Percentiles rank a stretch among this genome's conserved stretches.
Conservation (phyloP, 495 filamentous ascomycete genomes). For the Baudoinia panamericana region DNA sequence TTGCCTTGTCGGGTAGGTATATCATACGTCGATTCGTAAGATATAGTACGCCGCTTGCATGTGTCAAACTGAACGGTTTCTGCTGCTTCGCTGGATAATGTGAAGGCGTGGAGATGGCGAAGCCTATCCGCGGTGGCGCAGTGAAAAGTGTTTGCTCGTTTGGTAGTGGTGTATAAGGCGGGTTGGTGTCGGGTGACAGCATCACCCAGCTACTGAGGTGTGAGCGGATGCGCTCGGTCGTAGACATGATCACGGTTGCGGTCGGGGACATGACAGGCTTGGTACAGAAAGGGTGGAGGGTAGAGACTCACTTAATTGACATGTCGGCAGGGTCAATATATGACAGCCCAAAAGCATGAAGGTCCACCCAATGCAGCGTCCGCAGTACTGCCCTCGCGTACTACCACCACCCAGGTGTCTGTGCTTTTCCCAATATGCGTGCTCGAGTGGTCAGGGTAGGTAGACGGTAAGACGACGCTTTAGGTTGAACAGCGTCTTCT, state of each 20-base stretch:
- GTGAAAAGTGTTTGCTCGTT: constrained; percentile 56
- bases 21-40: constrained; percentile 88
- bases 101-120: constrained; percentile 49
- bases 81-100: constrained; percentile 43
- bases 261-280: constrained; percentile 1
- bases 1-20: constrained; percentile 65
- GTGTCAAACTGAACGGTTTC: constrained; percentile 44
- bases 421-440: no score
- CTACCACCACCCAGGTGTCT: no score
- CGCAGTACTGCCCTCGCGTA: no score
- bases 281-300: no score
- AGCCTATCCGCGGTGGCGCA: constrained; percentile 56
- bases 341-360: neutral
- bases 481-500: no score
- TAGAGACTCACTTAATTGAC: no score
- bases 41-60: constrained; percentile 51
- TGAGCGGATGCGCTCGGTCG: constrained; percentile 16
- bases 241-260: constrained; percentile 1
- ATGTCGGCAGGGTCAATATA: no score
- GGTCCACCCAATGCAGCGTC: no score
- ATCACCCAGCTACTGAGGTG: constrained; percentile 60
- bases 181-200: constrained; percentile 42
- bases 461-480: no score
- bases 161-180: constrained; percentile 51
- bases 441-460: no score